Conservation (phyloP, 1,139 yeast species). For the Yarrowia galli region DNA sequence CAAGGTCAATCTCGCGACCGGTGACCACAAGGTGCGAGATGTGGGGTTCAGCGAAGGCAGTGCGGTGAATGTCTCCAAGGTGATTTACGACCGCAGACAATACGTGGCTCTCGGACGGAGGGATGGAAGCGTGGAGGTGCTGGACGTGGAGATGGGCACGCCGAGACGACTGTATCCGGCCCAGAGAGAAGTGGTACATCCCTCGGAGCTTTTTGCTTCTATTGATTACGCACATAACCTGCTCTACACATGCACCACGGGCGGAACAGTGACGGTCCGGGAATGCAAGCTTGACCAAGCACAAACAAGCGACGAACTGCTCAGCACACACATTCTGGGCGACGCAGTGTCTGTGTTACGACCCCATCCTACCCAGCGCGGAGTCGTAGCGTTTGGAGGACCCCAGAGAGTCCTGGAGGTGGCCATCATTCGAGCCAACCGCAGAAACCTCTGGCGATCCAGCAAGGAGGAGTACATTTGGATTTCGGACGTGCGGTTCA, state of each 20-base stretch:
- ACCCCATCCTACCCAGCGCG: constrained; percentile 18
- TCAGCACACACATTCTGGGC: constrained; percentile 14
- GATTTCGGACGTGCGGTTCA: constrained; percentile 35
- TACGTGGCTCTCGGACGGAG: constrained; percentile 50
- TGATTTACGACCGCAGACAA: constrained; percentile 7
- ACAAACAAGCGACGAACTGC: constrained; percentile 11
- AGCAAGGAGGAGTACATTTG: constrained; percentile 28
- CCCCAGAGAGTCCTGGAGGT: constrained; percentile 30
- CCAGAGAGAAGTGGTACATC: constrained; percentile 43
- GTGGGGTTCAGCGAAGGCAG: constrained; percentile 25
- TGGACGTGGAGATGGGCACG: constrained; percentile 47
- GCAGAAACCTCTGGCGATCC: constrained; percentile 27
- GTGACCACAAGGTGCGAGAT: constrained; percentile 12
- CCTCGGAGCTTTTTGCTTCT: constrained; percentile 50
- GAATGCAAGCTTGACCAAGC: constrained; percentile 54
- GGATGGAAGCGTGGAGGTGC: constrained; percentile 50
- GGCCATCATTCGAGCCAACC: not conserved
- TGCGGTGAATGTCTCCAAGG: constrained; percentile 18
- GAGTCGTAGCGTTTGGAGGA: constrained; percentile 31
- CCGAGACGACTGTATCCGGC: constrained; percentile 52
- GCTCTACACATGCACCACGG: constrained; percentile 57
- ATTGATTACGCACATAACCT: constrained; percentile 49
- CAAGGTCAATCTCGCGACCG: constrained; percentile 18
- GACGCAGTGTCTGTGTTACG: constrained; percentile 22
- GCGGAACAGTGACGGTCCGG: constrained; percentile 57